Evolutionary conservation across 495 filamentous ascomycete genomes (phyloP), one percentile per base, ranked within the genome.

Genomic region (Bryoglossum gracile): DNA sequence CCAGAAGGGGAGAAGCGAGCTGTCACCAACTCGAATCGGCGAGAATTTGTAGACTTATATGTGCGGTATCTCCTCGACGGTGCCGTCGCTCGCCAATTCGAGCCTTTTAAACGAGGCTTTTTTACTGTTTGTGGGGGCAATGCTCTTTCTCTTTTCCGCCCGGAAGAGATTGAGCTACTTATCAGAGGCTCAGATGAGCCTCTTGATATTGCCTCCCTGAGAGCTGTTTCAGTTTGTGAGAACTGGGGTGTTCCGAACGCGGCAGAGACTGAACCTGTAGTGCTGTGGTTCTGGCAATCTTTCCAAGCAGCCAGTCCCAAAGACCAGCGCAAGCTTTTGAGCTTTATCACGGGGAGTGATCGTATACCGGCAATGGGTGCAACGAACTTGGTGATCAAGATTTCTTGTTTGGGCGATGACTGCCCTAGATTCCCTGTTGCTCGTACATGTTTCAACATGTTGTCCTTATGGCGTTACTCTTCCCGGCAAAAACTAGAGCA

Each of bases 41-140:
- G 78, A 37, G 91, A 95, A 54, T 96, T 90, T 57, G 91, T 95
- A 30, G 87, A 94, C 50, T 70, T 87, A 8, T 95, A 95, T 58
- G 78, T 95, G 3, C 78, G 80, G 32, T 83, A 91, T 62, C 66
- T 90, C 11, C 77, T 96, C 13, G 89, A 95, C 60, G 81, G 77
- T 17, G 75, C 84, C 1, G 85, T 96, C 13, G 65, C 76, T 45
- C 74, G 87, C 37, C 90, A 96, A 58, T 96, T 90, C 48, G 91
- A 95, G 65, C 91, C 90, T 9, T 96, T 96, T 73, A 94, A 91
- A 63, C 80, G 90, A 36, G 90, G 90, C 3, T 96, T 96, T 64
- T 96, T 86, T 67, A 94, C 86, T 2, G 89, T 96, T 32, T 94
- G 89, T 62, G 86, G 84, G 24, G 87, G 89, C 18, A 94, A 94